These are phyloP conservation scores for Beauveria sp. DNA, from an alignment of 2,329 filamentous ascomycete genomes.

Conservation along the genomic window DNA sequence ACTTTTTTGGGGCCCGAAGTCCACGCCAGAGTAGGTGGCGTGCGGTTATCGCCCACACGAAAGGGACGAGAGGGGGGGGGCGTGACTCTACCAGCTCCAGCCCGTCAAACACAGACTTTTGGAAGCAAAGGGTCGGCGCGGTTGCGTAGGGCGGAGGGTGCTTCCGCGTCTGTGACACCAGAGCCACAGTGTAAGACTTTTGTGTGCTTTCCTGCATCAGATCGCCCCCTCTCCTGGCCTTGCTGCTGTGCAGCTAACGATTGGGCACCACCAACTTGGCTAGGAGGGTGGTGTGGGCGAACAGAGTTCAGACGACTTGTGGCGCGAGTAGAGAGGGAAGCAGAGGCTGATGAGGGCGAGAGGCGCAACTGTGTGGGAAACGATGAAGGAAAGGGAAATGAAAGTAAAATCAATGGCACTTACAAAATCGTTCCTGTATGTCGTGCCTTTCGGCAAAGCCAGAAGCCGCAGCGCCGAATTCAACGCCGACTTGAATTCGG, in stretches of 20 bases:
- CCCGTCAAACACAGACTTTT: background rate
- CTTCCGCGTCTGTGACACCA: constrained; percentile 1
- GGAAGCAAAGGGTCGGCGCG: background rate
- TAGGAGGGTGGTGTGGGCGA: background rate
- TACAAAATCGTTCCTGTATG: background rate
- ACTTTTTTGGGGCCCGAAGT: background rate
- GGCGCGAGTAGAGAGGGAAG: background rate
- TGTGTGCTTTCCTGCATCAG: background rate
- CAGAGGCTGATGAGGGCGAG: background rate
- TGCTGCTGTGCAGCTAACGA: background rate
- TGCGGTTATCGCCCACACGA: background rate
- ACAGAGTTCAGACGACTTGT: background rate
- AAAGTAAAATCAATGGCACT: background rate
- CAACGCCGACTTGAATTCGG: background rate
- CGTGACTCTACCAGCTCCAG: background rate
- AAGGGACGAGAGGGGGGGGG: background rate
- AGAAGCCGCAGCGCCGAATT: background rate
- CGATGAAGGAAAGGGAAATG: background rate
- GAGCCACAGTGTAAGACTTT: background rate
- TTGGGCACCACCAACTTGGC: background rate
- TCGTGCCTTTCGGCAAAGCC: background rate
- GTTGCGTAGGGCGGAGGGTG: background rate
- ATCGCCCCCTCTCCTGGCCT: background rate
- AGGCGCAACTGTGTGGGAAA: no score
- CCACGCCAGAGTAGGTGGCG: background rate